Percentiles rank a stretch among this genome's conserved stretches.
Evolutionary conservation across 106 monocot species (phyloP).

Genomic region (Iris macrosiphon): DNA sequence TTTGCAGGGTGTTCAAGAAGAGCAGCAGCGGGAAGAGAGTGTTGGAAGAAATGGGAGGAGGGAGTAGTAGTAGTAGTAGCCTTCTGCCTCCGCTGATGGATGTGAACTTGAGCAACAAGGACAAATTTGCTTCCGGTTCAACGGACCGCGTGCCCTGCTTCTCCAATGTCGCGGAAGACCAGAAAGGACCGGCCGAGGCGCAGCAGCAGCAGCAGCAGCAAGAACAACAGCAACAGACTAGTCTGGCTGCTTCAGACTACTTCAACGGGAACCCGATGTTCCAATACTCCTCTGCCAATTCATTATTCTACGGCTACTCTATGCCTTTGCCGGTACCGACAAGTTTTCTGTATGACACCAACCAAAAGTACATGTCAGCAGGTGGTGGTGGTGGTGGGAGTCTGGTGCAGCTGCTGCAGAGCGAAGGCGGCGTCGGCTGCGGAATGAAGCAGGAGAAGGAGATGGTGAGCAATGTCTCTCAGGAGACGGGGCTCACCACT

Average conservation of each 20-base stretch:
- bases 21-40: conserved; percentile 7
- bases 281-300: neutral
- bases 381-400: neutral
- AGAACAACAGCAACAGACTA: neutral
- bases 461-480: conserved; percentile 2
- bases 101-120: neutral
- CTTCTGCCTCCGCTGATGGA: conserved; percentile 19
- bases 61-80: neutral
- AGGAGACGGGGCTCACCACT: neutral
- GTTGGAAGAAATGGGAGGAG: neutral
- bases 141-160: conserved; percentile 58
- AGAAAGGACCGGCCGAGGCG: too few species aligned
- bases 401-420: conserved; percentile 1
- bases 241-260: neutral
- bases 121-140: neutral
- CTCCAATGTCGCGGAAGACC: conserved; percentile 31
- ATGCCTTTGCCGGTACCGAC: neutral
- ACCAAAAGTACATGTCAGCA: neutral
- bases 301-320: neutral
- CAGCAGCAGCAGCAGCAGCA: neutral
- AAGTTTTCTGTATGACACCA: neutral
- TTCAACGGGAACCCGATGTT: neutral
- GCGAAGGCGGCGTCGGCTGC: neutral
- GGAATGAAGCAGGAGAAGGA: neutral
- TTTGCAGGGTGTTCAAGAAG: conserved; percentile 39